These are phyloP conservation scores for Setaria italica DNA, from an alignment of 202 grass and related monocot genomes.

Conservation along the genomic window DNA sequence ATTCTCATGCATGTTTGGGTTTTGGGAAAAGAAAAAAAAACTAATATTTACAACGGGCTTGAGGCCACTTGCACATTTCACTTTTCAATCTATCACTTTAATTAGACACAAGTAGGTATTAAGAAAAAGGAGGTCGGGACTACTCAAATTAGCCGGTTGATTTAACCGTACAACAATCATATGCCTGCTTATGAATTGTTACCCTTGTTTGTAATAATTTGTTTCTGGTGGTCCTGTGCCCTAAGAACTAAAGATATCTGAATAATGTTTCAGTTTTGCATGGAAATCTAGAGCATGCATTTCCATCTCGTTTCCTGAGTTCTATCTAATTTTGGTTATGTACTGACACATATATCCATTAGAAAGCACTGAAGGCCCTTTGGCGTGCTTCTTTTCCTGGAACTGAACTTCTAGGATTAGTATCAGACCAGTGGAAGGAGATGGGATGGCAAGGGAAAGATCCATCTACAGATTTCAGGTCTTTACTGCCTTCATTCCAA, in stretches of 20 bases:
- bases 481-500: not conserved
- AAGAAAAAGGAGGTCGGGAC: not conserved
- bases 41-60: not conserved
- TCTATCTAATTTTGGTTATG: slow-evolving; percentile 23
- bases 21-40: not conserved
- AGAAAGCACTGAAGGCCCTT: slow-evolving; percentile 85
- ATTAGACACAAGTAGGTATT: not conserved
- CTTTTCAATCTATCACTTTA: slow-evolving; percentile 6
- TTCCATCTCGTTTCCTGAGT: slow-evolving; percentile 13
- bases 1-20: not conserved
- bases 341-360: slow-evolving; percentile 25
- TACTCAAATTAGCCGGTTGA: slow-evolving; percentile 13
- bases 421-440: slow-evolving; percentile 99
- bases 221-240: slow-evolving; percentile 10
- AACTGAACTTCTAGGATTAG: slow-evolving; percentile 76
- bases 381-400: slow-evolving; percentile 94
- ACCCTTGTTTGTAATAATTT: slow-evolving; percentile 8
- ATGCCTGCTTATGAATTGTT: slow-evolving; percentile 20
- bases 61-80: not conserved
- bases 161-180: slow-evolving; percentile 6
- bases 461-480: slow-evolving; percentile 99
- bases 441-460: slow-evolving; percentile 99
- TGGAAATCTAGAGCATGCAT: not conserved
- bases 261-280: not conserved
- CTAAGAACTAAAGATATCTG: slow-evolving; percentile 1